Base-by-base conservation (phyloP, 2,329 filamentous ascomycete genomes). In the Pseudomassariella vexata region DNA sequence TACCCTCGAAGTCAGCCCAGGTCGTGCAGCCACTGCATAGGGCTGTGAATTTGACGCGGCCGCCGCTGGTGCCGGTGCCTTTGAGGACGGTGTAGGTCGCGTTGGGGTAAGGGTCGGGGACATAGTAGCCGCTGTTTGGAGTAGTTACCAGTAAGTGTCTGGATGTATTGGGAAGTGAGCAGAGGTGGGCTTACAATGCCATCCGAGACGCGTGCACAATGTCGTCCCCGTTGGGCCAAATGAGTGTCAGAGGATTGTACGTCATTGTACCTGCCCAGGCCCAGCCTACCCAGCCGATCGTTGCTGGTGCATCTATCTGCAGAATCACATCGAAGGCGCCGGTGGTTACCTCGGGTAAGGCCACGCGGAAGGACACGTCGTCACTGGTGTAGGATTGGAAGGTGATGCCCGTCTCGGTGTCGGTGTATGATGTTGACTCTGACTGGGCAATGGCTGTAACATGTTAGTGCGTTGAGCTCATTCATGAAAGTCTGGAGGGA, bases 191-290 rank as follows among this genome's bases (percentile, higher is more conserved):
- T 35, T 48, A 63, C 60, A 54, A 54, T 6, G 60, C 59, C 43
- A 61, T 59, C 21, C 60, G 53, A 9, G 60, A 59, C 3, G 58
- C 59, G 29, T 56, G 51, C 6, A 57, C 49, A 11, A 58, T 58
- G 9, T 41, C 51, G 5, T 53, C 44, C 14, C 52, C 58, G 37
- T 62, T 55, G n/a, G 53, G 41, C 60, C 60, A 64, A 14, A 57
- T 55, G 20, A 64, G 35, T 1, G 60, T 61, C 9, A 64, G 41
- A 5, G 60, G 60, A 27, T 61, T 59, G 36, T 63, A 63, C 2
- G 58, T 56, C 60, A 63, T 64, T 3, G 49, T 49, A 6, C 60
- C 60, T 12, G 55, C 60, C 60, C 60, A 64, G 4, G 60, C 52
- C 44, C 61, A 60, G 9, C 54, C 60, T 6, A 55, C 56, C 60